Percentiles rank a stretch among this genome's conserved stretches.
These are phyloP conservation scores for Suillus bovinus DNA, from an alignment of 768 basidiomycete species.

Conservation along the genomic window DNA sequence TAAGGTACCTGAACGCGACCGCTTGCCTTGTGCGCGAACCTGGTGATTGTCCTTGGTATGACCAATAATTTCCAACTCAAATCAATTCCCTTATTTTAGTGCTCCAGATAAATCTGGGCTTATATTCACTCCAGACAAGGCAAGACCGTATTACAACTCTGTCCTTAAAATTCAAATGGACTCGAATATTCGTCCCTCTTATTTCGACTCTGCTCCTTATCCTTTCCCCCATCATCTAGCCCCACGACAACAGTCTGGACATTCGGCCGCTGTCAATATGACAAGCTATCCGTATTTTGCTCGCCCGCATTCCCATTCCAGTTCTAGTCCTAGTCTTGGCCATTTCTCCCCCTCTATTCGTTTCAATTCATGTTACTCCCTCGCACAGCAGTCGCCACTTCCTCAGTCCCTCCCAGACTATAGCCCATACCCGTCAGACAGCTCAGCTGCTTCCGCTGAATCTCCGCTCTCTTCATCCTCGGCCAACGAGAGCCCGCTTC, in stretches of 20 bases:
- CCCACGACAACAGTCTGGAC: slow-evolving; percentile 12
- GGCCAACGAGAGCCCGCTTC: slow-evolving; percentile 40
- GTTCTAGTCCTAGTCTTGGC: slow-evolving; percentile 16
- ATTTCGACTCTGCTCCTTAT: slow-evolving; percentile 22
- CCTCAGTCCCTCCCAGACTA: slow-evolving; percentile 24
- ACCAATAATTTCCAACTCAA: slow-evolving; percentile 35
- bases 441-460: slow-evolving; percentile 35
- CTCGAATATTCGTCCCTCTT: slow-evolving; percentile 22
- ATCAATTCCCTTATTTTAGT: slow-evolving; percentile 31
- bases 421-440: slow-evolving; percentile 39
- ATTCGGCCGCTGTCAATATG: slow-evolving; percentile 24
- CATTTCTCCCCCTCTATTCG: slow-evolving; percentile 24
- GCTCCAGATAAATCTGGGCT: slow-evolving; percentile 24
- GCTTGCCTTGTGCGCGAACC: slow-evolving; percentile 30
- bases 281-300: slow-evolving; percentile 23
- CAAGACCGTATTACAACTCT: slow-evolving; percentile 11
- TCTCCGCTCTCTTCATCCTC: slow-evolving; percentile 44
- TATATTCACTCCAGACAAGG: slow-evolving; percentile 9
- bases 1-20: slow-evolving; percentile 30
- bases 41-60: slow-evolving; percentile 30
- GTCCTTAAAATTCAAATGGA: slow-evolving; percentile 32
- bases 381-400: slow-evolving; percentile 17
- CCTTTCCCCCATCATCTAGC: slow-evolving; percentile 11
- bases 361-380: slow-evolving; percentile 21
- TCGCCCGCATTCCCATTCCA: slow-evolving; percentile 19